Conservation (phyloP, 176 grass and related monocot genomes). For the Oryza brachyantha region DNA sequence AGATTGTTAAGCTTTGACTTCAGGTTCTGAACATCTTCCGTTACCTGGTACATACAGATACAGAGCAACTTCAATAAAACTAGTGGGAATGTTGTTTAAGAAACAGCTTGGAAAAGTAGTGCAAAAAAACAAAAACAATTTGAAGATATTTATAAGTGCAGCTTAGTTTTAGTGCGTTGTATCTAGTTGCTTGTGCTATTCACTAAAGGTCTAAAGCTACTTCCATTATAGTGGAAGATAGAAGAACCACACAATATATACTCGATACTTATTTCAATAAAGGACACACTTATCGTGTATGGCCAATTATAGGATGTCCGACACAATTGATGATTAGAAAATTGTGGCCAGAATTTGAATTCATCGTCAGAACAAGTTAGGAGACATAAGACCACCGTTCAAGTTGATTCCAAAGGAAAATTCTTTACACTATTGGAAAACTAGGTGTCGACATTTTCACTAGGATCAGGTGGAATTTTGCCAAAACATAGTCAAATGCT, state of each 20-base stretch:
- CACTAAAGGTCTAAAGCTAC: neutral
- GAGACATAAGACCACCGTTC: constrained; percentile 8
- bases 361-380: constrained; percentile 9
- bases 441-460: neutral
- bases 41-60: constrained; percentile 63
- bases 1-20: constrained; percentile 78
- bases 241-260: neutral
- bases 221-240: neutral
- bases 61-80: constrained; percentile 25
- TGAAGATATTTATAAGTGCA: constrained; percentile 1
- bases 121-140: neutral
- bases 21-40: constrained; percentile 83
- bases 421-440: neutral
- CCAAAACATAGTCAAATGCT: neutral
- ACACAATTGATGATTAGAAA: neutral
- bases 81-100: neutral
- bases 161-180: neutral
- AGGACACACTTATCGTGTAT: neutral
- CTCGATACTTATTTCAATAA: neutral
- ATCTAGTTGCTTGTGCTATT: neutral
- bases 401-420: neutral
- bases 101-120: neutral
- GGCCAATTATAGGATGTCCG: neutral
- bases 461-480: neutral
- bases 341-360: neutral